Evolutionary conservation across 371 early-diverging fungal genomes (phyloP).

Genomic region (Capillidium heterosporum): DNA sequence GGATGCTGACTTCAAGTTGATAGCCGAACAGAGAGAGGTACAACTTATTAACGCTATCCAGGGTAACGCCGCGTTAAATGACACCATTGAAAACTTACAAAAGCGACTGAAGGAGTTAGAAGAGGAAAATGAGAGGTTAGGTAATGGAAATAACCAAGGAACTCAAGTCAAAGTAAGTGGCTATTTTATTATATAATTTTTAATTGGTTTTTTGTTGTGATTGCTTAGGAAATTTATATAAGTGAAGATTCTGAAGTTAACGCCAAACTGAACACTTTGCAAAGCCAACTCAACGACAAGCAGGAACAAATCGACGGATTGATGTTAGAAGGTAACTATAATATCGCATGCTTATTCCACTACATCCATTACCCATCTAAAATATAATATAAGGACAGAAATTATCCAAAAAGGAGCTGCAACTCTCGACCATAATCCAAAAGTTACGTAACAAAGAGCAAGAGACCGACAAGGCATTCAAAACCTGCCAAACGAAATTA

Average conservation of each 20-base stretch:
- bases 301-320: conserved; percentile 41
- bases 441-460: conserved; percentile 41
- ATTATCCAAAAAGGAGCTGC: conserved; percentile 60
- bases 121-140: not conserved
- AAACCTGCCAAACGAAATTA: conserved; percentile 35
- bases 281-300: conserved; percentile 26
- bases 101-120: not conserved
- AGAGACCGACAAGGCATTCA: conserved; percentile 33
- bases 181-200: no score
- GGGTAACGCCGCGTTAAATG: not conserved
- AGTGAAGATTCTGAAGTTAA: not conserved
- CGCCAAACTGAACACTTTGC: conserved; percentile 7
- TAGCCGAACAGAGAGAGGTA: conserved; percentile 3
- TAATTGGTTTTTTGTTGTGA: no score
- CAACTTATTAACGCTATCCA: not conserved
- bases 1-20: not conserved
- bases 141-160: not conserved
- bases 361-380: not conserved
- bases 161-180: not conserved
- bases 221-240: not conserved
- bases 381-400: conserved; percentile 32
- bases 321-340: conserved; percentile 32
- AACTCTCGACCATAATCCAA: conserved; percentile 48
- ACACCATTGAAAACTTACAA: not conserved
- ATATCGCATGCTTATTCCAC: not conserved